Evolutionary conservation across 2,329 filamentous ascomycete species (phyloP).

Genomic region (Fusarium avenaceum): DNA sequence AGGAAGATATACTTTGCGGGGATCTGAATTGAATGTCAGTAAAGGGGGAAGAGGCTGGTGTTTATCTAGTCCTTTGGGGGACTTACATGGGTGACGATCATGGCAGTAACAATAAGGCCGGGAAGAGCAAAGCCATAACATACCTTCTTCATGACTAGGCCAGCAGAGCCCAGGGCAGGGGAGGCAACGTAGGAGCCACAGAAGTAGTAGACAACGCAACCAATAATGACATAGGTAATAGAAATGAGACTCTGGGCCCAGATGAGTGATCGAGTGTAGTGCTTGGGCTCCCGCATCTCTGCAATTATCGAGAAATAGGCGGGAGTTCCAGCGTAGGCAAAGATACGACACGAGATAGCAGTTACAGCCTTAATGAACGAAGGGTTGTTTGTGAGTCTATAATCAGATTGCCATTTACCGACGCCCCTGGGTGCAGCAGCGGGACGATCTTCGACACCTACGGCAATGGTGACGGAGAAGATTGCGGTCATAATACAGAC

Average conservation of each 20-base stretch:
- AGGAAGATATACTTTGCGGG: conserved; percentile 51
- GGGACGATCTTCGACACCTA: conserved; percentile 50
- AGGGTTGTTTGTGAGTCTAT: conserved; percentile 49
- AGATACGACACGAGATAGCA: conserved; percentile 53
- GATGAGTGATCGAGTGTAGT: conserved; percentile 49
- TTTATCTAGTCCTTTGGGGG: no score
- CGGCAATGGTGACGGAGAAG: conserved; percentile 50
- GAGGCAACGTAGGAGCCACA: conserved; percentile 62
- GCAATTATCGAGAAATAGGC: conserved; percentile 53
- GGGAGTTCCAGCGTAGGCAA: conserved; percentile 56
- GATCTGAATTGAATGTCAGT: conserved; percentile 19
- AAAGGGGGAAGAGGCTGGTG: background rate
- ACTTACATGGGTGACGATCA: conserved; percentile 50
- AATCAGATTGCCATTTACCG: conserved; percentile 48
- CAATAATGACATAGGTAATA: conserved; percentile 53
- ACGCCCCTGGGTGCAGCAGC: conserved; percentile 39
- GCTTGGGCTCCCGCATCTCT: conserved; percentile 52
- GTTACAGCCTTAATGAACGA: conserved; percentile 50
- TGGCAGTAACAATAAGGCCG: conserved; percentile 49
- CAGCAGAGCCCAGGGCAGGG: conserved; percentile 62
- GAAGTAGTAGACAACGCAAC: conserved; percentile 60
- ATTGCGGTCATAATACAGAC: conserved; percentile 49
- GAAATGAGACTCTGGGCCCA: conserved; percentile 49
- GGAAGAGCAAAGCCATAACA: conserved; percentile 58
- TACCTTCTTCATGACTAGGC: conserved; percentile 58